phyloP scores from a whole-genome alignment of 1,139 yeast genomes.

The Yamadazyma conglobata region DNA sequence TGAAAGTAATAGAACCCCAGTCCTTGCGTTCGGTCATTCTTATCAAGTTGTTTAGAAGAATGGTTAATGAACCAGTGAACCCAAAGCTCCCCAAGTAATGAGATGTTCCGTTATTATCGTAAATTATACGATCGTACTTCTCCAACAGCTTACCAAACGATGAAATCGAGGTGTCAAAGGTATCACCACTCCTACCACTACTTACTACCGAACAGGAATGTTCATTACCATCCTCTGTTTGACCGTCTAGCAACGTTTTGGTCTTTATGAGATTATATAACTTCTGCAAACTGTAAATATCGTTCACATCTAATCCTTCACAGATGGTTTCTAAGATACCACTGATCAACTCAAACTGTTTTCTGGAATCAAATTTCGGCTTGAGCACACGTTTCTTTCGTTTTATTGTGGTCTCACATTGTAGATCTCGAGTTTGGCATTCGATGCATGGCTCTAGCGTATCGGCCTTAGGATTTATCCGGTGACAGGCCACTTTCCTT shows the following conservation, averaged over 20 bases:
- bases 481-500: conserved; percentile 39
- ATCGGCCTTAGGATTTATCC: conserved; percentile 14
- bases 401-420: conserved; percentile 11
- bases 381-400: conserved; percentile 13
- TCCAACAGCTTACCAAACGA: conserved; percentile 7
- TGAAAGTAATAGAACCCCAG: conserved; percentile 9
- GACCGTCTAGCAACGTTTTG: conserved; percentile 22
- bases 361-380: too few relatives aligned
- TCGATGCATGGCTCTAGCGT: conserved; percentile 11
- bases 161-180: conserved; percentile 7
- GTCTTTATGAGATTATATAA: conserved; percentile 27
- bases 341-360: too few relatives aligned
- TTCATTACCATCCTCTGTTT: conserved; percentile 30
- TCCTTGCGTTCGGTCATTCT: conserved; percentile 9
- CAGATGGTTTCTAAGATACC: conserved; percentile 34
- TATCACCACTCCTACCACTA: conserved; percentile 12
- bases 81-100: conserved; percentile 18
- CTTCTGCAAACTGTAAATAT: conserved; percentile 30
- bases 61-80: conserved; percentile 11
- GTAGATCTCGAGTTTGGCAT: conserved; percentile 6
- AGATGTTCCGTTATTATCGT: conserved; percentile 14
- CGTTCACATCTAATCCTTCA: conserved; percentile 39
- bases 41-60: conserved; percentile 10
- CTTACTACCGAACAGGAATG: conserved; percentile 6
- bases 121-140: conserved; percentile 12